Percentiles rank a stretch among this genome's conserved stretches.
These are phyloP conservation scores for Fragaria vesca DNA, from an alignment of 306 rosid genomes.

Conservation along the genomic window DNA sequence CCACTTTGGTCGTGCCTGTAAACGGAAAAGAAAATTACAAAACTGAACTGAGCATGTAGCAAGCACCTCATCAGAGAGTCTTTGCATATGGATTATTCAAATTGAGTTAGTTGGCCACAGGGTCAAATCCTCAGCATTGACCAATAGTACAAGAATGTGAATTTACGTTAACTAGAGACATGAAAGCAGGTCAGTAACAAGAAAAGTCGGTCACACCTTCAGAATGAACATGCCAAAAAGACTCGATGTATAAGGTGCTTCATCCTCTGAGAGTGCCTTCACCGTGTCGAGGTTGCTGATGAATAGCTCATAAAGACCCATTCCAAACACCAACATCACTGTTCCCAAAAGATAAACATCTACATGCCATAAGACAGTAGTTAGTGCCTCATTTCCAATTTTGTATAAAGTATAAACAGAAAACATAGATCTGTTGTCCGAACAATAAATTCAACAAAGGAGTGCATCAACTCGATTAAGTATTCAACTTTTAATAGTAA, in stretches of 20 bases:
- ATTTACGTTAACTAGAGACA: too few relatives aligned
- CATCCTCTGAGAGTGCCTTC: constrained; percentile 41
- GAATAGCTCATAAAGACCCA: constrained; percentile 95
- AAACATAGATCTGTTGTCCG: neutral
- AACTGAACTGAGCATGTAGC: neutral
- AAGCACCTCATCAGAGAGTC: neutral
- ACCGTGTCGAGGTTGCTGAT: constrained; percentile 70
- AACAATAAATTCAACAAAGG: neutral
- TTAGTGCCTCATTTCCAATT: constrained; percentile 3
- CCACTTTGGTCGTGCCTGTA: constrained; percentile 91
- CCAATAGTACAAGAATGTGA: neutral
- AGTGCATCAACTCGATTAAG: neutral
- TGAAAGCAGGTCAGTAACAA: neutral
- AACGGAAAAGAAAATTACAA: constrained; percentile 11
- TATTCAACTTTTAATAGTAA: neutral
- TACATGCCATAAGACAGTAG: constrained; percentile 31
- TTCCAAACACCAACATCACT: constrained; percentile 95
- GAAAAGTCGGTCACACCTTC: constrained; percentile 50
- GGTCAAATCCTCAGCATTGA: neutral
- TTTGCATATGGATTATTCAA: neutral
- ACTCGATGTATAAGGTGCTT: constrained; percentile 51
- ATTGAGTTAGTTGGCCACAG: neutral
- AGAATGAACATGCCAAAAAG: constrained; percentile 78
- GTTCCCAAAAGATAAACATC: constrained; percentile 97
- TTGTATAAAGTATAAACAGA: neutral